Evolutionary conservation across 2,329 filamentous ascomycete genomes (phyloP).

Genomic region (Daldinia sp.): DNA sequence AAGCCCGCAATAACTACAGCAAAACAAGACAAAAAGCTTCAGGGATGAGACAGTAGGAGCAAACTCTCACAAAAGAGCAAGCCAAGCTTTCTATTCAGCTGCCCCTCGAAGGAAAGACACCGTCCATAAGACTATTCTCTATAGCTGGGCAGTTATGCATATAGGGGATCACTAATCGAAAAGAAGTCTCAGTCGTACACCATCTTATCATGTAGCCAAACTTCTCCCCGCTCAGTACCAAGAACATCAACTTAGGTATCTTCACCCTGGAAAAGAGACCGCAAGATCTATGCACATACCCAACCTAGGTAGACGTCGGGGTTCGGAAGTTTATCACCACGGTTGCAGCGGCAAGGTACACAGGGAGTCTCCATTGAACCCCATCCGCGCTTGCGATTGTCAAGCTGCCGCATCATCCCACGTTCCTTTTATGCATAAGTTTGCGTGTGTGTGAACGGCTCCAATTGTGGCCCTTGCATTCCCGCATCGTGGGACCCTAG

Average conservation of each 20-base stretch:
- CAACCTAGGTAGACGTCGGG: constrained; percentile 22
- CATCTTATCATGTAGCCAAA: constrained; percentile 13
- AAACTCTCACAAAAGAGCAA: constrained; percentile 22
- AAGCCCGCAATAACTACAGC: constrained; percentile 13
- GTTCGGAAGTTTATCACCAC: constrained; percentile 40
- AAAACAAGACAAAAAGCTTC: constrained; percentile 19
- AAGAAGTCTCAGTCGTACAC: constrained; percentile 31
- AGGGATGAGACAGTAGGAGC: constrained; percentile 17
- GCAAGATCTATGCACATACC: constrained; percentile 10
- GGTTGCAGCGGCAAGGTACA: constrained; percentile 39
- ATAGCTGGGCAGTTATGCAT: not conserved
- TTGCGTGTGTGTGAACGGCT: constrained; percentile 27
- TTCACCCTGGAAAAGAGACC: constrained; percentile 14
- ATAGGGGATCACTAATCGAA: constrained; percentile 16
- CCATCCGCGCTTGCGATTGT: constrained; percentile 21
- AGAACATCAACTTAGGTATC: no score
- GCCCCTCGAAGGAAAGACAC: constrained; percentile 19
- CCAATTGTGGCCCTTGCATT: constrained; percentile 36
- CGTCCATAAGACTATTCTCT: constrained; percentile 20
- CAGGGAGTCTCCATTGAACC: constrained; percentile 26
- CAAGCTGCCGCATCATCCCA: constrained; percentile 33
- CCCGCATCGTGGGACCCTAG: constrained; percentile 35
- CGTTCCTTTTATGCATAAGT: constrained; percentile 36
- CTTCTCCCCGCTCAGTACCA: constrained; percentile 18
- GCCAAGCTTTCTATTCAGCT: constrained; percentile 26